These are phyloP conservation scores for Triticum urartu DNA, from an alignment of 176 grass and related monocot genomes.

Conservation along the genomic window DNA sequence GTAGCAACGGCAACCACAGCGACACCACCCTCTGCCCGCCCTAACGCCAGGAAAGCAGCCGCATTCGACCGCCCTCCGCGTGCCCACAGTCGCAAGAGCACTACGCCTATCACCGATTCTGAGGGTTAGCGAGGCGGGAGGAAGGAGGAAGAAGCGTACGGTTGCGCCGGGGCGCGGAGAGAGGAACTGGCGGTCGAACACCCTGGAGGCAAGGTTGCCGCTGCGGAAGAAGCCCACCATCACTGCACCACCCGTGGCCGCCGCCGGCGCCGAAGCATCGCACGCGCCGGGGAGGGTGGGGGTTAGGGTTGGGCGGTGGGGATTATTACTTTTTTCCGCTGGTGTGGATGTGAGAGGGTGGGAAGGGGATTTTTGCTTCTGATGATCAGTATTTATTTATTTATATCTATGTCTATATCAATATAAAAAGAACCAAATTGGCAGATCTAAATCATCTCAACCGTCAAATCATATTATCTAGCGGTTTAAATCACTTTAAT, in stretches of 20 bases:
- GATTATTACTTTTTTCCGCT: too few species aligned
- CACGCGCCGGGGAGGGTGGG: neutral
- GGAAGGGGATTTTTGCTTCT: too few species aligned
- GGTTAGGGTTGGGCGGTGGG: too few species aligned
- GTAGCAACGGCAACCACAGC: neutral
- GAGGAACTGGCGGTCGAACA: constrained; percentile 91
- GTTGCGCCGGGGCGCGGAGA: constrained; percentile 68
- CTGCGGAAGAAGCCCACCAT: constrained; percentile 59
- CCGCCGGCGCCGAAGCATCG: constrained; percentile 24
- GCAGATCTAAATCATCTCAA: too few species aligned
- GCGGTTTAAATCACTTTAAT: too few species aligned
- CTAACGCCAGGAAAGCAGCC: neutral
- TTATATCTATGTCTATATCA: too few species aligned
- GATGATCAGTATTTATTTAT: too few species aligned
- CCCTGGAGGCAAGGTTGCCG: constrained; percentile 77
- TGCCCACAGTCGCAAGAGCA: neutral
- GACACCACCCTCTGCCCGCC: neutral
- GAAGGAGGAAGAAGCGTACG: constrained; percentile 27
- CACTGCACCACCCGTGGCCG: neutral
- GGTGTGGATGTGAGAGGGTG: too few species aligned
- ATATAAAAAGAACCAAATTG: too few species aligned
- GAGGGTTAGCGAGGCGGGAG: neutral
- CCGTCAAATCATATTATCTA: too few species aligned
- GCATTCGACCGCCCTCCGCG: neutral
- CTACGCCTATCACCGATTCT: neutral